Evolutionary conservation across 2,329 filamentous ascomycete species (phyloP), one percentile per base, ranked within the genome.

Genomic region (Xylaria sp.): DNA sequence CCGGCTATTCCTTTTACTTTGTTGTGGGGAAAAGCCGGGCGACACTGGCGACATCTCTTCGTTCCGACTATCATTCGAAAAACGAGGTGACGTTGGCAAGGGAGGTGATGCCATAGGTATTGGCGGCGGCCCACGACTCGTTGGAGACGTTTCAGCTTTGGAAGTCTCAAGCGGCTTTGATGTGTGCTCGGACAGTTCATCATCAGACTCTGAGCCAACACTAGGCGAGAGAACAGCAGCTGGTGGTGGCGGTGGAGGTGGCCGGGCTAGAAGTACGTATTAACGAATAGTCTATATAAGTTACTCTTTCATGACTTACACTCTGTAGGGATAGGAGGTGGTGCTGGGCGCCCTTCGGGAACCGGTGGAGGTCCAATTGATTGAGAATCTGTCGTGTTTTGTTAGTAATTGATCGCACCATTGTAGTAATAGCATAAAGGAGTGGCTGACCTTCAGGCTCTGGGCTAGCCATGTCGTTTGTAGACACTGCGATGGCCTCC

Each of bases 131-230:
- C 77, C 77, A 57, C 77, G 71, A 25, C 67, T 67, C 23, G 76
- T 72, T 31, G 78, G 76, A 31, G 78, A 76, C 55, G 75, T 76
- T 54, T 78, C 76, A 17, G 73, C 74, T 40, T 74, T 73, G 31
- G 78, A 73, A 21, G 77, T 78, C 37, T 80, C 78, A 19, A 82
- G 56, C 71, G 77, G 70, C 67, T 83, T 76, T 53, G 80, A 77
- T 70, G 83, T 73, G 72, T 77, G 77, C 56, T 81, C 80, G 9
- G 90, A 92, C 70, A 93, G 80, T 75, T 97, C 94, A 74, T 97
- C 94, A 70, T 96, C 94, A 45, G 94, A 95, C 74, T 91, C 92
- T 1, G 92, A 96, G 31, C 92, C 93, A 64, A 90, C 84, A 61
- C 88, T 92, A 47, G 88, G 88, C 42, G 91, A 91, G 50, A 84